Evolutionary conservation across 257 asterid species (phyloP), one percentile per base, ranked within the genome.

Genomic region (Asclepias syriaca): DNA sequence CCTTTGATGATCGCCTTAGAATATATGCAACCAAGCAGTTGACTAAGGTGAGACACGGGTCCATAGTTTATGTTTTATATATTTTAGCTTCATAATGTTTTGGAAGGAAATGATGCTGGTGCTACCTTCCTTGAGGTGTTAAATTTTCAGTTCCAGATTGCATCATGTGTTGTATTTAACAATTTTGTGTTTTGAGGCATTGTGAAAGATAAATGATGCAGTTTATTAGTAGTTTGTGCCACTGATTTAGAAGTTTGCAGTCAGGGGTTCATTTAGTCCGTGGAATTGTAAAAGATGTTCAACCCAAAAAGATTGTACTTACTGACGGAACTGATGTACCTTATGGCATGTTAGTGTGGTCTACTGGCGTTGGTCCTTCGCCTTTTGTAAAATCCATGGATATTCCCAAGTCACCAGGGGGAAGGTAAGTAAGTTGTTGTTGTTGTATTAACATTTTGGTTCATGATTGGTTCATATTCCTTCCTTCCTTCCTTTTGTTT

Each of bases 331-430:
- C 97, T 3, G 83, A 84, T 50, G 93, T 94, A 46, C 98, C 99
- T n/a, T 94, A 94, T 71, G 99, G 99, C 34, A 85, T 94, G 67
- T 79, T 94, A 75, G 99, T 91, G 73, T 94, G 99, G 99, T 94
- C 99, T 66, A 94, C 99, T 8, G 99, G 99, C 56, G 99, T 94
- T 65, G 99, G 99, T 57, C 99, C 98, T 66, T 91, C 99, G 3
- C 21, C 88, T 51, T 91, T 94, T 67, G 99, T 91, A 75, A 87
- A 71, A 11, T 69, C 85, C 73, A 77, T 94, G 48, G 95, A 94
- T 63, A 39, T 94, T 76, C 93, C 97, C 24, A 94, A 90, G 84
- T 86, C 96, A 65, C 93, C 96, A n/a, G 95, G 93, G 56, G 99
- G 98, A 69, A 86, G 99, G 99, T 91, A 29, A 29, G 34, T 29